Evolutionary conservation across 169 alveolate species (phyloP).

Genomic region (Eimeria maxima): DNA sequence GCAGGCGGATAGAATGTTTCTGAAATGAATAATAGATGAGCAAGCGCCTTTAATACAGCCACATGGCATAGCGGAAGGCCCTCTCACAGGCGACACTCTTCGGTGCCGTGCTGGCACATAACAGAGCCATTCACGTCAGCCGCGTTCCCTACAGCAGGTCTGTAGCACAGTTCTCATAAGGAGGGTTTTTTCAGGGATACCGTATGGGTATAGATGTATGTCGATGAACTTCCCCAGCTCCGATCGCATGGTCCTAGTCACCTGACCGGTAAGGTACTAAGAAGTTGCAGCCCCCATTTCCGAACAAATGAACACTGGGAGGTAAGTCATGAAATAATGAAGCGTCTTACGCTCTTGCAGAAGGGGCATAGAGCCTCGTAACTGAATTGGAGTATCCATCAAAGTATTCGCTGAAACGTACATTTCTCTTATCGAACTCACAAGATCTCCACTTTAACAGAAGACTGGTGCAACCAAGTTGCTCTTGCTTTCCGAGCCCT

Average conservation of each 20-base stretch:
- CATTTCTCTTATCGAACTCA: neutral
- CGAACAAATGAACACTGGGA: neutral
- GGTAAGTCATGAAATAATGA: neutral
- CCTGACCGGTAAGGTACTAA: constrained; percentile 56
- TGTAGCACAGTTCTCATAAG: neutral
- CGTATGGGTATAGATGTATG: constrained; percentile 53
- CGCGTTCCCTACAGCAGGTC: constrained; percentile 19
- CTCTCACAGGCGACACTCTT: constrained; percentile 42
- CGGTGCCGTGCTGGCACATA: constrained; percentile 61
- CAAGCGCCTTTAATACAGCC: neutral
- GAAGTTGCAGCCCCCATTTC: neutral
- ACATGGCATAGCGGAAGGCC: neutral
- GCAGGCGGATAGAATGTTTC: constrained; percentile 49
- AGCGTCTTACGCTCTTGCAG: constrained; percentile 36
- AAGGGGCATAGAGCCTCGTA: constrained; percentile 12
- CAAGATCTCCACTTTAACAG: too few relatives aligned
- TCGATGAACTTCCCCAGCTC: constrained; percentile 49
- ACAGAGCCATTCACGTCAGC: constrained; percentile 13
- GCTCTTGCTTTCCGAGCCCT: too few relatives aligned
- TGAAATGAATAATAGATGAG: neutral
- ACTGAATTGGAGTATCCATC: too few relatives aligned
- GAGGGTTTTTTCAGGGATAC: neutral
- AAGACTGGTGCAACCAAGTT: too few relatives aligned
- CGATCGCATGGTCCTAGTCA: constrained; percentile 28
- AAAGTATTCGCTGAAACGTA: too few relatives aligned